Conservation (phyloP, 2,329 filamentous ascomycete species). For the Phialemoniopsis sp. region DNA sequence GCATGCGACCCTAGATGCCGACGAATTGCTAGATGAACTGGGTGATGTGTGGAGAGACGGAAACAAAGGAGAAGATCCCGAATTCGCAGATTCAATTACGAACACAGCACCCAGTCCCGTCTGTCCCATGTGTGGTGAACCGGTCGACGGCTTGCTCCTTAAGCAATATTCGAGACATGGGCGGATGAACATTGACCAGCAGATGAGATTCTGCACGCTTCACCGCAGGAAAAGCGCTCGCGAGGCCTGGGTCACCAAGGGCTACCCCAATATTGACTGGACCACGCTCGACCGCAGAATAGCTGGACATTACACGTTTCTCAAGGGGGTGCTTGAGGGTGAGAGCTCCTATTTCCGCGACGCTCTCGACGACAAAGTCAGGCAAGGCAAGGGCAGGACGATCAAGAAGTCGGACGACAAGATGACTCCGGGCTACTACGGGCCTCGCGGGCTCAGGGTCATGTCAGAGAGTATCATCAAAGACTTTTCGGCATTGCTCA, state of each 20-base stretch:
- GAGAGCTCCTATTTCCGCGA: conserved; percentile 49
- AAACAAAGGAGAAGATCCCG: too few relatives aligned
- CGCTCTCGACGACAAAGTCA: conserved; percentile 49
- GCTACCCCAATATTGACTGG: conserved; percentile 75
- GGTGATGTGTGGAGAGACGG: too few relatives aligned
- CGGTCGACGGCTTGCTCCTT: conserved; percentile 53
- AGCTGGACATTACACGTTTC: conserved; percentile 43
- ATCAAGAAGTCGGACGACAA: conserved; percentile 54
- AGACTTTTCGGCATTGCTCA: conserved; percentile 55
- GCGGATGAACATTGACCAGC: conserved; percentile 51
- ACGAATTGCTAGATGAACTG: too few relatives aligned
- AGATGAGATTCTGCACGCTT: conserved; percentile 58
- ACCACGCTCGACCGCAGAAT: conserved; percentile 54
- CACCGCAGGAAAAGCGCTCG: conserved; percentile 56
- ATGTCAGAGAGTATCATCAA: conserved; percentile 69
- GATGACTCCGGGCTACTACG: conserved; percentile 78
- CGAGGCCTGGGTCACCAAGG: conserved; percentile 39
- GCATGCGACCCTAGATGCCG: too few relatives aligned
- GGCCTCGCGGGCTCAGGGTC: conserved; percentile 63
- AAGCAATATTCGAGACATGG: conserved; percentile 42
- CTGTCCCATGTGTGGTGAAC: conserved; percentile 65
- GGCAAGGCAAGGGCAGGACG: conserved; percentile 54
- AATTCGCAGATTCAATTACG: too few relatives aligned
- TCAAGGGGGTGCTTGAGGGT: conserved; percentile 59
- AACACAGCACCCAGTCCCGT: conserved; percentile 15